These are phyloP conservation scores for Colletotrichum sp. DNA, from an alignment of 2,329 filamentous ascomycete species.

Conservation along the genomic window DNA sequence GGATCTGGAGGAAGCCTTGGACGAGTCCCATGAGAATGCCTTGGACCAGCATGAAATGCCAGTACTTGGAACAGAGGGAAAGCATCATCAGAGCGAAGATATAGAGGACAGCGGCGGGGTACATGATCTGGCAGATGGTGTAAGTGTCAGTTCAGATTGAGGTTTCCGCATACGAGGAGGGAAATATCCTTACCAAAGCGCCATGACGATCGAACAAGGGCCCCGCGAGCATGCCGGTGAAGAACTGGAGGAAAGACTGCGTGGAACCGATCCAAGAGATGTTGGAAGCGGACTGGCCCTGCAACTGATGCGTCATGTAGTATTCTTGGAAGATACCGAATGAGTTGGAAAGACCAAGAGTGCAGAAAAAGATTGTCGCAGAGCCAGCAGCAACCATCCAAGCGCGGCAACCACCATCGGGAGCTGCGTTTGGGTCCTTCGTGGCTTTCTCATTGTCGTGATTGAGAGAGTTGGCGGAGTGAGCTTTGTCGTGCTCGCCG, in stretches of 20 bases:
- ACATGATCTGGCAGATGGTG: constrained; percentile 29
- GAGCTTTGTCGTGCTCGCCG: not conserved
- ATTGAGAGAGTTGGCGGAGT: not conserved
- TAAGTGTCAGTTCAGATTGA: not conserved
- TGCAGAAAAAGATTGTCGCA: constrained; percentile 32
- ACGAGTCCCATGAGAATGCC: constrained; percentile 47
- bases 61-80: constrained; percentile 50
- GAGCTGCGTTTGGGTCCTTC: not conserved
- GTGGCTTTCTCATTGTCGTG: not conserved
- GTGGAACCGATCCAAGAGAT: constrained; percentile 43
- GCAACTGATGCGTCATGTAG: constrained; percentile 32
- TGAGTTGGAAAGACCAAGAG: constrained; percentile 39
- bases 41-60: constrained; percentile 57
- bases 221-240: constrained; percentile 31
- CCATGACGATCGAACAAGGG: constrained; percentile 44
- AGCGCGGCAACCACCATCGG: constrained; percentile 31
- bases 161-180: not conserved
- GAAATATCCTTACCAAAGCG: constrained; percentile 30
- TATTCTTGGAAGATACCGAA: constrained; percentile 42
- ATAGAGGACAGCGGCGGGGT: constrained; percentile 26
- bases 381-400: constrained; percentile 31
- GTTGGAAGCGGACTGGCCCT: constrained; percentile 27
- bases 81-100: constrained; percentile 48
- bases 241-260: constrained; percentile 32
- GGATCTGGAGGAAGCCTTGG: constrained; percentile 47